Base-by-base conservation (phyloP, 306 rosid species). In the Medicago lupulina region DNA sequence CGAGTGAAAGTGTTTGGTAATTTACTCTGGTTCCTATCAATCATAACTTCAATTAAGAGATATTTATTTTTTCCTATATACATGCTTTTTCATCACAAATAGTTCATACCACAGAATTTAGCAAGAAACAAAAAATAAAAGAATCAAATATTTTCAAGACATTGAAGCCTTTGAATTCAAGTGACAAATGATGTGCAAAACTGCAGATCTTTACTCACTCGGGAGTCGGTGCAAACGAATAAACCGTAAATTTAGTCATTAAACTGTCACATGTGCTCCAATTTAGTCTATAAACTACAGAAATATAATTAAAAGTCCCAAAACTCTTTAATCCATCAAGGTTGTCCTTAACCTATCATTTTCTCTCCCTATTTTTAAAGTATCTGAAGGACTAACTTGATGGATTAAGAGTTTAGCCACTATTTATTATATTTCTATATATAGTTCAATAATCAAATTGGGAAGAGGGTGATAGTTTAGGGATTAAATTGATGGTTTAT, bases 131-230 rank as follows among this genome's bases (percentile, higher is more conserved):
- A 65, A 53, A 23, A 34, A 39, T 14, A 8, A 4, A 57, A 25
- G 62, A 47, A 67, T 4, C 36, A 44, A 46, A 62, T 28, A 62
- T 62, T 71, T 40, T 40, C 10, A 40, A 40, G 12, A 39, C 9
- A 39, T 40, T 40, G 44, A 39, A 39, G 43, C 9, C 43, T 7
- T 7, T 1, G 43, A 40, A 8, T 63, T 41, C 39, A 38, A 58
- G 57, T 36, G 23, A 23, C 39, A 23, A 63, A 36, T 16, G 54
- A n/a, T 18, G 0, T 40, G 43, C 43, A 39, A 5, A 39, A 39
- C n/a, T 25, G 4, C 54, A 51, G 74, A 65, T 53, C 57, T 66
- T 53, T 36, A 53, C 34, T 53, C 34, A 53, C 64, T 50, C 10
- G 23, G 23, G 23, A 21, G 23, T 21, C 23, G 6, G 40, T 41